These are phyloP conservation scores for Diplodia corticola DNA, from an alignment of 2,329 filamentous ascomycete genomes.

Conservation along the genomic window DNA sequence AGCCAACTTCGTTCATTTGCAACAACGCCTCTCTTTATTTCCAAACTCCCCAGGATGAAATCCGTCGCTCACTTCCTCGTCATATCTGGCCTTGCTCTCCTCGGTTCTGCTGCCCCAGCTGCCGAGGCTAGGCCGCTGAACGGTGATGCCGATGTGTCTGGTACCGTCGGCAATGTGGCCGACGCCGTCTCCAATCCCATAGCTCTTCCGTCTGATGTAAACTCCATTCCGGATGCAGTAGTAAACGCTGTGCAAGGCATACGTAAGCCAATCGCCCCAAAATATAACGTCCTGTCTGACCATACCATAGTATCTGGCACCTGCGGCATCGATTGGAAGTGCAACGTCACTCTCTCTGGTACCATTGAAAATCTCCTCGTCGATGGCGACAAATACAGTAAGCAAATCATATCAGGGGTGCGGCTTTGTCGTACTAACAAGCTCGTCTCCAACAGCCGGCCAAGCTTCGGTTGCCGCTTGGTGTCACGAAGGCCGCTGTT, in stretches of 20 bases:
- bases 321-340: neutral
- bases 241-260: neutral
- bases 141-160: neutral
- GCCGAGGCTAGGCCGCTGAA: neutral
- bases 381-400: neutral
- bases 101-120: neutral
- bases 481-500: neutral
- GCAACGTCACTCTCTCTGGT: neutral
- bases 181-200: neutral
- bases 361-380: neutral
- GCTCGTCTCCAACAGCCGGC: neutral
- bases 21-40: neutral
- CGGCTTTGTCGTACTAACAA: neutral
- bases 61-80: neutral
- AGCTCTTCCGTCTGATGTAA: neutral
- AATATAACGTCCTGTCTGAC: neutral
- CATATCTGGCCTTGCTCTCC: neutral
- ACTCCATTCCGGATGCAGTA: neutral
- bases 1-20: neutral
- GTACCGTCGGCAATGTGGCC: neutral
- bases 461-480: neutral
- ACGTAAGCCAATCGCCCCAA: neutral
- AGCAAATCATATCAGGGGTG: neutral
- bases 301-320: neutral
- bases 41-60: neutral